A percentile compares a stretch with the other conserved stretches of the same genome.
Evolutionary conservation across 2,329 filamentous ascomycete species (phyloP).

Genomic region (Penicillium sp.): DNA sequence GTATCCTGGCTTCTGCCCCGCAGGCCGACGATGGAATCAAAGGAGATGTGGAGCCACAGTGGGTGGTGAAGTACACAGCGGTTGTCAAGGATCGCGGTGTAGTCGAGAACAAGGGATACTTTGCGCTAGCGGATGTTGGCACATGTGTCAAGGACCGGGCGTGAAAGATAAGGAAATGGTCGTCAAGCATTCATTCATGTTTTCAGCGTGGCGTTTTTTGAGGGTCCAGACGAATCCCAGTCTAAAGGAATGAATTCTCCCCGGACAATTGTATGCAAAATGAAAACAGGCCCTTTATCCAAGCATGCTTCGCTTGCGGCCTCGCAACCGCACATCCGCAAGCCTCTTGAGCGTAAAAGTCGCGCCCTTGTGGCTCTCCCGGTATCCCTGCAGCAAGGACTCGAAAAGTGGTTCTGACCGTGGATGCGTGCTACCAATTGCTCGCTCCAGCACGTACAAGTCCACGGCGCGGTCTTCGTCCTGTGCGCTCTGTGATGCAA

Average conservation of each 20-base stretch:
- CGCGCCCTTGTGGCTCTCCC: conserved; percentile 70
- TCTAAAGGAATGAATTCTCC: neutral
- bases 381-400: conserved; percentile 73
- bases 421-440: conserved; percentile 93
- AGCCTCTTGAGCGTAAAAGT: conserved; percentile 72
- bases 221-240: conserved; percentile 4
- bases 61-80: conserved; percentile 97
- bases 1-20: conserved; percentile 66
- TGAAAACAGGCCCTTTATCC: conserved; percentile 55
- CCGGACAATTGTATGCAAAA: conserved; percentile 1
- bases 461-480: conserved; percentile 96
- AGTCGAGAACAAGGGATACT: conserved; percentile 98
- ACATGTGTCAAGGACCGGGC: conserved; percentile 40
- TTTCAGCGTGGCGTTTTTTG: conserved; percentile 22
- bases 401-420: conserved; percentile 73
- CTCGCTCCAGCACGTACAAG: conserved; percentile 90
- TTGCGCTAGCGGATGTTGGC: conserved; percentile 74
- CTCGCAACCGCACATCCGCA: conserved; percentile 89
- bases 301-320: conserved; percentile 95
- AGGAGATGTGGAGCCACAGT: conserved; percentile 80
- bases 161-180: conserved; percentile 19
- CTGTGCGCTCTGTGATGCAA: conserved; percentile 74
- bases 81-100: conserved; percentile 92
- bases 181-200: conserved; percentile 15
- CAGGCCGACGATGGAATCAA: conserved; percentile 56